phyloP scores from a whole-genome alignment of 2,329 filamentous ascomycete genomes.

The Colletotrichum sp. region DNA sequence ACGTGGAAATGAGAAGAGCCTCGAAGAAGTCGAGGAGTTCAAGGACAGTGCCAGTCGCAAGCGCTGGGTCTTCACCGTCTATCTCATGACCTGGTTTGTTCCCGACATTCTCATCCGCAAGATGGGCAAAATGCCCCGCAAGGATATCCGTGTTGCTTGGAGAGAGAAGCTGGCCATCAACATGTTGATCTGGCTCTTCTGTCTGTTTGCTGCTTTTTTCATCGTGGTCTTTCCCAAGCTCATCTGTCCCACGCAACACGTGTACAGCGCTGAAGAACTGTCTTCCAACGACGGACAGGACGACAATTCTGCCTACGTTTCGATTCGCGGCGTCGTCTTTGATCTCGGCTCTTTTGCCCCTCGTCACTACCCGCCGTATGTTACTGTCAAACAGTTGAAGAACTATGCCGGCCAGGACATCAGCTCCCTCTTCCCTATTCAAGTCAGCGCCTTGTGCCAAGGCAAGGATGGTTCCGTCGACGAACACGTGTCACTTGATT shows the following conservation, averaged over 20 bases:
- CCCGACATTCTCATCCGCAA: constrained; percentile 82
- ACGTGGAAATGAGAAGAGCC: constrained; percentile 87
- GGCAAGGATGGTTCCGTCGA: constrained; percentile 72
- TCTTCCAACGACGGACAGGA: constrained; percentile 75
- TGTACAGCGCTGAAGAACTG: constrained; percentile 82
- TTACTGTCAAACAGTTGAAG: constrained; percentile 66
- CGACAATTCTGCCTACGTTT: constrained; percentile 68
- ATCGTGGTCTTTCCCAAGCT: constrained; percentile 85
- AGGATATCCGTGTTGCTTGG: constrained; percentile 93
- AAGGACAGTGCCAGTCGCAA: constrained; percentile 80
- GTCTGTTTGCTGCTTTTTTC: constrained; percentile 81
- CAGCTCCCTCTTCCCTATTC: constrained; percentile 89
- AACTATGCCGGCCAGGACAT: constrained; percentile 89
- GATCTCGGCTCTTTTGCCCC: constrained; percentile 77
- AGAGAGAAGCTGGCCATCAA: constrained; percentile 98
- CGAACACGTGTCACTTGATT: constrained; percentile 82
- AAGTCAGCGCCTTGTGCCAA: constrained; percentile 89
- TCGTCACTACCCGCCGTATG: constrained; percentile 75
- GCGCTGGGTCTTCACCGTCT: constrained; percentile 88
- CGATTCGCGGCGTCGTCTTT: constrained; percentile 90
- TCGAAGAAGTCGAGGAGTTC: constrained; percentile 89
- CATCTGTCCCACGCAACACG: constrained; percentile 90
- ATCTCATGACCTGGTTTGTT: constrained; percentile 82
- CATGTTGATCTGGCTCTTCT: constrained; percentile 92
- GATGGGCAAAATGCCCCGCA: constrained; percentile 85